Evolutionary conservation across 768 basidiomycete species (phyloP), one percentile per base, ranked within the genome.

Genomic region (Termitomyces sp.): DNA sequence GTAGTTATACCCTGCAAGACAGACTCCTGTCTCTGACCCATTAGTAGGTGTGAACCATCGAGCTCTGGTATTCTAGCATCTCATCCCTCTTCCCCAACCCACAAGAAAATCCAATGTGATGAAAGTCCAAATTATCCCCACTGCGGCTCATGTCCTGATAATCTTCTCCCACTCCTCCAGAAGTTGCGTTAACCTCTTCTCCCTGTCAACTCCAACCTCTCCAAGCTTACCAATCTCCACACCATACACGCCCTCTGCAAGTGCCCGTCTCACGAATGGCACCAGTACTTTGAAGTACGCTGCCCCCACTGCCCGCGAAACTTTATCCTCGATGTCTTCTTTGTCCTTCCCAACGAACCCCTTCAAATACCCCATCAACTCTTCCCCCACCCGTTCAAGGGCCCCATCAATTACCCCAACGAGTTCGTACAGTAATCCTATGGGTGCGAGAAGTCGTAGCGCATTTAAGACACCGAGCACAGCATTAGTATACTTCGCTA

Each of bases 371-470:
- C 58, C 67, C 12, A 84, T 59, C 33, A 93, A 59, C 8, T 71
- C 70, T 10, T 71, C 64, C 5, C 81, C 82, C 4, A 75, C 71
- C 35, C 67, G 68, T 1, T 71, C 75, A 17, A 93, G 72, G 7
- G 78, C 72, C 3, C 64, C 67, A 49, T 87, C 85, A 23, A 91
- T 71, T n/a, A 74, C 70, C 0, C 62, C 62, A 1, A 75, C 64
- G 10, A 91, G 71, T n/a, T 78, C 75, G 0, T 65, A 62, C 46
- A 84, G 64, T n/a, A 88, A 75, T 11, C 74, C 75, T 12, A 81
- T 71, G 2, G 93, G 92, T 3, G 89, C 89, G 12, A 96, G 81
- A 11, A 93, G 75, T 3, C 95, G 86, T 21, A 98, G 73, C 2
- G 84, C 78, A 68, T 98, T 98, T 44, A 98, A 72, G 1, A 86